Base-by-base conservation (phyloP, 495 filamentous ascomycete genomes). In the Penicillium herquei region DNA sequence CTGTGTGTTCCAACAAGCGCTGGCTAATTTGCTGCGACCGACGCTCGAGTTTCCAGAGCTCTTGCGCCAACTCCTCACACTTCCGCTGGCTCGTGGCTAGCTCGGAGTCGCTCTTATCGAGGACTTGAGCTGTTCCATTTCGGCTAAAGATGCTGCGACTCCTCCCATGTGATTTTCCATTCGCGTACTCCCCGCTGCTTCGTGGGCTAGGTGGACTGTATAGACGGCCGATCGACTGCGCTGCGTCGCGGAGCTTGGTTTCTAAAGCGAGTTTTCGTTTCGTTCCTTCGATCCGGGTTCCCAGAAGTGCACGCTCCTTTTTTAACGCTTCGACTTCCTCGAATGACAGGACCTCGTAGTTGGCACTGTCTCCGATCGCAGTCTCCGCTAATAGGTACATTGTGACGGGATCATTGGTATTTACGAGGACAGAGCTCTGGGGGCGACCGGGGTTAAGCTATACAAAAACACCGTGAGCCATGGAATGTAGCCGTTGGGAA, bases 311-410 rank as follows among this genome's bases (percentile, higher is more conserved):
- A 46, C 85, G 78, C 71, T 96, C 89, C 67, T 89, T 95, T 77
- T 98, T 98, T 62, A 98, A 72, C 7, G 82, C 81, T 50, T 98
- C 94, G 17, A 96, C 86, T 66, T 96, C 92, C 63, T 95, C 92
- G 42, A 91, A 85, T 0, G 92, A 91, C 14, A 98, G 75, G 10
- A 98, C 82, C 65, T 94, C 87, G 68, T 84, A 98, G 54, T 84
- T 72, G 61, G 84, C 83, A 69, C 90, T 93, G 70, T 98, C 94
- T 40, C 83, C 83, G 57, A 97, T 84, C 9, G 94, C 94, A 30
- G 91, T 97, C 72, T 97, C 93, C 58, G 93, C 92, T 51, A 98
- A 78, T 13, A 98, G 77, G 70, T 98, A 96, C 71, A 96, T 82
- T 9, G 78, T 75, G 17, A 88, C 80, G 9, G 81, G 81, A 61